Base-by-base conservation (phyloP, 2,329 filamentous ascomycete species). In the Ceratocystiopsis sp. region DNA sequence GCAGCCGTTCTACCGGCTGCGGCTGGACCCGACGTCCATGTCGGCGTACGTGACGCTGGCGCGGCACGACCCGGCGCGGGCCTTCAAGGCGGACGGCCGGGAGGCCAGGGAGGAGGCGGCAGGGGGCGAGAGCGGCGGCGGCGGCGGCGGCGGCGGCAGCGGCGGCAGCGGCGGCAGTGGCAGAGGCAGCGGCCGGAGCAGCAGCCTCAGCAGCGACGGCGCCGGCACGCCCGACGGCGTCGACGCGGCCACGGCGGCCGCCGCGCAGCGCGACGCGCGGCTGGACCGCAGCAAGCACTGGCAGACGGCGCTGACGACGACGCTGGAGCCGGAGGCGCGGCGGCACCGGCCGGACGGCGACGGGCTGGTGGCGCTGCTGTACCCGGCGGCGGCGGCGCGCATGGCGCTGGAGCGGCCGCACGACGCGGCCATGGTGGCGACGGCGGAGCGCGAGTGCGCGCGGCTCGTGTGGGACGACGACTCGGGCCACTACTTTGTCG, bases 381-480 rank as follows among this genome's bases (percentile, higher is more conserved):
- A 83, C 59, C 81, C 82, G 1, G 61, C 65, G 1, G 73, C 76
- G 0, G 77, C 78, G 13, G 72, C 77, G 0, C 73, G 70, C 38
- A 68, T 77, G 57, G 78, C 75, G 2, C 62, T 77, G 1, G 75
- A 79, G 45, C 66, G 69, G 21, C 61, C 77, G 3, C 65, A 70
- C 37, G 75, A 81, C 53, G 64, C 69, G 2, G 64, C 69, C 0
- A 69, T 78, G 11, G 66, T 77, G 4, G 66, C 67, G 45, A 71
- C 77, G 33, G 80, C 80, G 0, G 75, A 81, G 55, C 68, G 71
- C 32, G 80, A 85, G 59, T 77, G 74, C 51, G 81, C 75, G 19
- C 69, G 77, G 3, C 69, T 87, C 2, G 73, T 82, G n/a, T 85
- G 78, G 72, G 75, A 80, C 53, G 69, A 72, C 29, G 75, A 80